A percentile compares a stretch with the other conserved stretches of the same genome.
These are phyloP conservation scores for Populus hybrid DNA, from an alignment of 441 rosid genomes.

Conservation along the genomic window DNA sequence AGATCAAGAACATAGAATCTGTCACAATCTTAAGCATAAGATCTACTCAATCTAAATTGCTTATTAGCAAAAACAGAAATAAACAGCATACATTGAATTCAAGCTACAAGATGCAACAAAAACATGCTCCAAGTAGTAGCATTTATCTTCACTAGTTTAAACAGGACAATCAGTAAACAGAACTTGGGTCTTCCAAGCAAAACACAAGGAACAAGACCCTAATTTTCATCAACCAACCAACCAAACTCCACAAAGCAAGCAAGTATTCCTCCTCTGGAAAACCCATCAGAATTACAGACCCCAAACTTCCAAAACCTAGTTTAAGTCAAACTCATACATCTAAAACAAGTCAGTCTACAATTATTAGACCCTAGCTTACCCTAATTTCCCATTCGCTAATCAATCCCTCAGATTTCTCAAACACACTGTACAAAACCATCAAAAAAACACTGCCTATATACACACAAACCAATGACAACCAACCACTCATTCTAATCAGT, in stretches of 20 bases:
- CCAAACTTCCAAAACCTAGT: slow-evolving; percentile 16
- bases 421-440: slow-evolving; percentile 56
- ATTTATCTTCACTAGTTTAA: slow-evolving; percentile 19
- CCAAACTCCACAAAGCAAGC: slow-evolving; percentile 26
- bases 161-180: slow-evolving; percentile 21
- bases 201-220: slow-evolving; percentile 31
- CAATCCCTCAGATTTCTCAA: slow-evolving; percentile 25
- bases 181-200: slow-evolving; percentile 33
- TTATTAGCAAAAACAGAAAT: neutral
- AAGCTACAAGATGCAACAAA: neutral
- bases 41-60: neutral
- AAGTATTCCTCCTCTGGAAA: slow-evolving; percentile 17
- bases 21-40: neutral
- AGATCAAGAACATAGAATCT: neutral
- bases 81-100: neutral
- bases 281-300: slow-evolving; percentile 10
- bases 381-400: slow-evolving; percentile 21
- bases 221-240: slow-evolving; percentile 17
- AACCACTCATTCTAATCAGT: neutral
- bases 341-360: slow-evolving; percentile 30
- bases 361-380: slow-evolving; percentile 24
- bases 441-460: slow-evolving; percentile 41
- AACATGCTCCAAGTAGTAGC: slow-evolving; percentile 9
- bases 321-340: slow-evolving; percentile 26
- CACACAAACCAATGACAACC: slow-evolving; percentile 13